Base-by-base conservation (phyloP, 805 yeast genomes). In the Candida insectalens region DNA sequence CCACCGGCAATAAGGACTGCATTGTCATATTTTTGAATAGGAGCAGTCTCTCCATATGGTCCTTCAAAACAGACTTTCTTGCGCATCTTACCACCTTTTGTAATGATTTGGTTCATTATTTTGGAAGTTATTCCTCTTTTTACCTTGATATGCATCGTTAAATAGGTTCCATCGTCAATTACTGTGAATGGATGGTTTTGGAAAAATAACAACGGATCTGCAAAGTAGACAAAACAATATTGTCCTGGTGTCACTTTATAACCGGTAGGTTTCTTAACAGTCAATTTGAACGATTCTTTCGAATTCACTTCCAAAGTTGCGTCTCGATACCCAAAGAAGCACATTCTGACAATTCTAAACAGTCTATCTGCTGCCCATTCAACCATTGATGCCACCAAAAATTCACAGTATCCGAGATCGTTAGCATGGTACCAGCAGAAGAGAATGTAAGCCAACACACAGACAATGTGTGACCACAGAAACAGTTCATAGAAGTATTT, bases 101-200 rank as follows among this genome's bases (percentile, higher is more conserved):
- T 25, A 18, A 43, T 13, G 10, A 65, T 40, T 32, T 53, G 51
- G 16, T 50, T 47, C 37, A 54, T 49, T 18, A 72, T 44, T 22
- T 57, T 58, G 34, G 51, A 58, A 7, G 82, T 73, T 36, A 72
- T 52, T 29, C 83, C 84, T 25, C 60, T 62, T 49, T 72, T 71
- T 5, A 61, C 63, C 45, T 64, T 71, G 39, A 70, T 61, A 37
- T 58, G 63, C 19, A 67, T 48, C 1, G 56, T 44, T 2, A 71
- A 40, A 12, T 53, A 49, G 32, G 60, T 55, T 26, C 57, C 62
- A 21, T 56, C 51, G 36, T 61, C 59, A 23, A 69, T 55, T 3
- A 71, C 48, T 1, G 84, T 74, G 53, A 81, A 78, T 2, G 88
- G 89, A 51, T 81, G 87, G 4, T 80, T 71, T 50, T 80, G 84